Conservation (phyloP, 257 asterid genomes). For the Mentha longifolia region DNA sequence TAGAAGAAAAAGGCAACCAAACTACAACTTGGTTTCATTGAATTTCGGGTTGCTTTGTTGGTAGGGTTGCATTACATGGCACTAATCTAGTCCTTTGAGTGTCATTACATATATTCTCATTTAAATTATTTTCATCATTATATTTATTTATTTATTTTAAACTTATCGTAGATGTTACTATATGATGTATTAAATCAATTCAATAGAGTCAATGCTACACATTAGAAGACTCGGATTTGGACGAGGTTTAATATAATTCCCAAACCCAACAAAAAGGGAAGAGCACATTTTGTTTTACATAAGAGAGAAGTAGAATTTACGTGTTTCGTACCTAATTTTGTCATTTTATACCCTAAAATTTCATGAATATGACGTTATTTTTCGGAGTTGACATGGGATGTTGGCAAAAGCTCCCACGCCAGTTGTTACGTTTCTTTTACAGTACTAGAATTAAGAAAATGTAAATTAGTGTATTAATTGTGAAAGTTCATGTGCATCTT, state of each 20-base stretch:
- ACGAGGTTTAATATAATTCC: background rate
- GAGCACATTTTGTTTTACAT: too few relatives aligned
- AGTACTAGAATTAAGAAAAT: too few relatives aligned
- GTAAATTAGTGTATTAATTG: too few relatives aligned
- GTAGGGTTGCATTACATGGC: conserved; percentile 25
- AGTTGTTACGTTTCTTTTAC: too few relatives aligned
- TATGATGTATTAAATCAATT: background rate
- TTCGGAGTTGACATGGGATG: too few relatives aligned
- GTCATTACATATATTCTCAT: background rate
- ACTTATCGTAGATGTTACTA: background rate
- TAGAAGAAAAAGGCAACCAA: conserved; percentile 20
- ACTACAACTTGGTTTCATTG: conserved; percentile 20
- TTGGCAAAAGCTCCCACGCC: too few relatives aligned
- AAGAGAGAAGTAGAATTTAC: too few relatives aligned
- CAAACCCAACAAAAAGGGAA: background rate
- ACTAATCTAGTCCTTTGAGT: conserved; percentile 6
- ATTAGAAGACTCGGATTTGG: background rate
- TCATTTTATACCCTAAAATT: too few relatives aligned
- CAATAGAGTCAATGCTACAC: background rate
- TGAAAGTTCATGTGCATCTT: too few relatives aligned
- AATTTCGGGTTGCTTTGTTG: conserved; percentile 29
- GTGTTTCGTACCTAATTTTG: too few relatives aligned
- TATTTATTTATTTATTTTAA: background rate
- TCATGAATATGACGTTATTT: too few relatives aligned
- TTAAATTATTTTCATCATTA: background rate